A percentile compares a stretch with the other conserved stretches of the same genome.
Conservation (phyloP, 768 basidiomycete species). For the Tylopilus felleus region DNA sequence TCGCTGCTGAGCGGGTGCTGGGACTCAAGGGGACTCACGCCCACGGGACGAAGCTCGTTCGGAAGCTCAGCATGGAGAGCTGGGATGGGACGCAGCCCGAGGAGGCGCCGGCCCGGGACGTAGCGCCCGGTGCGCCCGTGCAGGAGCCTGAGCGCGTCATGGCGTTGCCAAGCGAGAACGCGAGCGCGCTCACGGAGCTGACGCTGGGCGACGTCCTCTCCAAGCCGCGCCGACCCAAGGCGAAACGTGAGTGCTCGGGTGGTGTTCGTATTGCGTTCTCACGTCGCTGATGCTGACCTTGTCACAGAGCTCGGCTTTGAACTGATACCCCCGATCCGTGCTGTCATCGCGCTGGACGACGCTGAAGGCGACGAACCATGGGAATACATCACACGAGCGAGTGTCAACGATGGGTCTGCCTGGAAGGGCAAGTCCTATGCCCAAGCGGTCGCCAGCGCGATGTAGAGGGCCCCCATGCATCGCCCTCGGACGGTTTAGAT, state of each 20-base stretch:
- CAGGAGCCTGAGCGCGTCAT: background rate
- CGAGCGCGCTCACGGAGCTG: slow-evolving; percentile 16
- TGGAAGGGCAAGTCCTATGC: slow-evolving; percentile 35
- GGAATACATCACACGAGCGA: slow-evolving; percentile 32
- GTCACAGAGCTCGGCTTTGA: slow-evolving; percentile 28
- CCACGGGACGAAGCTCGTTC: slow-evolving; percentile 16
- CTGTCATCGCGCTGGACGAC: slow-evolving; percentile 33
- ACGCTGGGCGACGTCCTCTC: slow-evolving; percentile 30
- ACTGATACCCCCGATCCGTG: slow-evolving; percentile 28
- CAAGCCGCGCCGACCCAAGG: slow-evolving; percentile 20
- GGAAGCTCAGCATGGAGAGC: slow-evolving; percentile 26
- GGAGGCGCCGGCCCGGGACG: background rate
- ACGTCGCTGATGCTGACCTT: background rate
- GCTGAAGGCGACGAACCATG: slow-evolving; percentile 28
- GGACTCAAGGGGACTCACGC: slow-evolving; percentile 19
- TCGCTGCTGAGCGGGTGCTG: slow-evolving; percentile 8
- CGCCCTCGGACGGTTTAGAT: background rate
- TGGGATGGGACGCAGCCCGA: slow-evolving; percentile 28
- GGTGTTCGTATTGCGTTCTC: background rate
- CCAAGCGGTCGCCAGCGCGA: slow-evolving; percentile 24
- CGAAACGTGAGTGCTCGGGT: slow-evolving; percentile 19
- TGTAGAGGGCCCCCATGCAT: slow-evolving; percentile 11
- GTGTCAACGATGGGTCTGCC: slow-evolving; percentile 23
- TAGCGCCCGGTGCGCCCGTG: background rate
- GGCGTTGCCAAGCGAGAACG: slow-evolving; percentile 4